phyloP scores from a whole-genome alignment of 2,329 filamentous ascomycete species.

The Domatiomyces catenatus region DNA sequence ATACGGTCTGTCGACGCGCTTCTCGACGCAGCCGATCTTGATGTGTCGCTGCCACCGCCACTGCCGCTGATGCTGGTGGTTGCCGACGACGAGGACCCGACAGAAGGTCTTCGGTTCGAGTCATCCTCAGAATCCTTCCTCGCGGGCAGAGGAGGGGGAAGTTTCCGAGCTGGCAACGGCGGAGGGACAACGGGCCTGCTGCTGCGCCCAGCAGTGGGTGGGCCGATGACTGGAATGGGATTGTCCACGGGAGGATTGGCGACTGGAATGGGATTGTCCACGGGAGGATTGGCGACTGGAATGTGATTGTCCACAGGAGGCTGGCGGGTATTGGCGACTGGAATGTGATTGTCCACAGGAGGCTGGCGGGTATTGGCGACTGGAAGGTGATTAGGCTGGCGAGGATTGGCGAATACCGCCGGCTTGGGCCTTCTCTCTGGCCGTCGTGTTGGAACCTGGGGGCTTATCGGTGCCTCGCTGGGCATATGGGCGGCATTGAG shows the following conservation, averaged over 20 bases:
- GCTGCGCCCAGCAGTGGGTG: too few relatives aligned
- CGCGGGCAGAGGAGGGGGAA: slow-evolving; percentile 32
- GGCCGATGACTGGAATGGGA: too few relatives aligned
- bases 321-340: too few relatives aligned
- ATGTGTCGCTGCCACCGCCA: neutral
- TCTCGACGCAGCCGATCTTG: neutral
- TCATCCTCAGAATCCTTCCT: slow-evolving; percentile 25
- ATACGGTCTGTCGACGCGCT: slow-evolving; percentile 23
- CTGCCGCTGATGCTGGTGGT: slow-evolving; percentile 1
- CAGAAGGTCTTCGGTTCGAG: slow-evolving; percentile 24
- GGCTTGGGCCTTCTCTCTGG: slow-evolving; percentile 15
- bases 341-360: too few relatives aligned
- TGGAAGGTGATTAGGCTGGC: neutral
- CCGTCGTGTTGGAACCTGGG: slow-evolving; percentile 19
- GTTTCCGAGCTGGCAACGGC: slow-evolving; percentile 10
- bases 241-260: too few relatives aligned
- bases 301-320: too few relatives aligned
- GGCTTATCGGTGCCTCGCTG: slow-evolving; percentile 16
- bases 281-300: too few relatives aligned
- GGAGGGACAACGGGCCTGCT: slow-evolving; percentile 16
- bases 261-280: too few relatives aligned
- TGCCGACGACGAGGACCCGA: slow-evolving; percentile 28
- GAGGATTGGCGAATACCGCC: slow-evolving; percentile 23
- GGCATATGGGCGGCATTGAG: slow-evolving; percentile 29
- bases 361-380: too few relatives aligned